Conservation (phyloP, 441 rosid species). For the Pelargonium myrrhifolium region DNA sequence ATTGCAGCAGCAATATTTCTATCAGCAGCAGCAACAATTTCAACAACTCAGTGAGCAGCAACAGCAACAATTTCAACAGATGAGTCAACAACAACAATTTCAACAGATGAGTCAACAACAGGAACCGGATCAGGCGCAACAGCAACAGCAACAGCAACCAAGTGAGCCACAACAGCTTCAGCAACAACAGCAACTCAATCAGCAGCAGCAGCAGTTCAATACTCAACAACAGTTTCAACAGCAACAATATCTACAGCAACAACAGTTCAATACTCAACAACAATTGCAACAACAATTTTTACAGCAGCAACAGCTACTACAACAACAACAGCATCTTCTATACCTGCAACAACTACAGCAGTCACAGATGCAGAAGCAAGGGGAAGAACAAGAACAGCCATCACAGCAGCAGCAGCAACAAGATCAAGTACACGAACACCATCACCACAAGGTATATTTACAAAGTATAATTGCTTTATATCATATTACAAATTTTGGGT, state of each 20-base stretch:
- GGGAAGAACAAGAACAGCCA: background rate
- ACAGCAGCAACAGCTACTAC: conserved; percentile 20
- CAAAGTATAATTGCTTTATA: background rate
- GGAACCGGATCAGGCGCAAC: conserved; percentile 23
- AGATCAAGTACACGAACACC: conserved; percentile 20
- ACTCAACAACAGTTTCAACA: conserved; percentile 4
- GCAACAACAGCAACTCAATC: conserved; percentile 25
- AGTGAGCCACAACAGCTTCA: conserved; percentile 25
- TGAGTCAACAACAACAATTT: conserved; percentile 27
- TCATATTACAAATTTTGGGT: too few relatives aligned
- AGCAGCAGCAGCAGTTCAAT: conserved; percentile 16
- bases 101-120: too few relatives aligned
- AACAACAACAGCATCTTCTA: conserved; percentile 20
- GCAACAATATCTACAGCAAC: conserved; percentile 22
- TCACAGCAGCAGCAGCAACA: conserved; percentile 11
- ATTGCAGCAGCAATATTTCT: conserved; percentile 29
- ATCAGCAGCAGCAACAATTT: conserved; percentile 20
- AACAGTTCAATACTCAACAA: background rate
- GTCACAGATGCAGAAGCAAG: conserved; percentile 4
- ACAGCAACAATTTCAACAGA: conserved; percentile 25
- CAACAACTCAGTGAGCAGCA: conserved; percentile 27
- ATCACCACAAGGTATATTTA: background rate
- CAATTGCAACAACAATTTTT: conserved; percentile 18
- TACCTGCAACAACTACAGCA: conserved; percentile 22
- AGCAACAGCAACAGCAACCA: conserved; percentile 25